A percentile compares a stretch with the other conserved stretches of the same genome.
Evolutionary conservation across 257 asterid species (phyloP).

Genomic region (Anisodus acutangulus): DNA sequence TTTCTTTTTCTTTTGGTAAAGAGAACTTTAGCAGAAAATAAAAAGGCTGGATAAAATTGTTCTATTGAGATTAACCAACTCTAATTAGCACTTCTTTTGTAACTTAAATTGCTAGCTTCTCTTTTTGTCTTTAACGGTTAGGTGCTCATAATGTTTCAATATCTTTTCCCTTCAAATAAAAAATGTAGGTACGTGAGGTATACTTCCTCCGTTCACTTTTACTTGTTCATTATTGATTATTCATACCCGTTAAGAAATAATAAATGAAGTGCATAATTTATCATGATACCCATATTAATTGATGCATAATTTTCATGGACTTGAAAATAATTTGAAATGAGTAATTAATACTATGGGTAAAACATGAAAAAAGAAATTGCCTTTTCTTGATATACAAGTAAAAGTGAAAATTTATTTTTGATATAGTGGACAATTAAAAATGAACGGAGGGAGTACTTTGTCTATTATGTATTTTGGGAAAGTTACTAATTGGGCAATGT

Average conservation of each 20-base stretch:
- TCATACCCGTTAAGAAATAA: no score
- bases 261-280: no score
- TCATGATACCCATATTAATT: no score
- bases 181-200: background rate
- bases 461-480: slow-evolving; percentile 21
- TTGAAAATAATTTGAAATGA: no score
- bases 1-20: background rate
- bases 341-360: no score
- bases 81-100: background rate
- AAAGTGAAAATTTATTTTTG: no score
- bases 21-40: background rate
- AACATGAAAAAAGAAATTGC: no score
- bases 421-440: no score
- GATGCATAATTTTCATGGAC: no score
- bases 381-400: no score
- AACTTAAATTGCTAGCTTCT: background rate
- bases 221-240: no score
- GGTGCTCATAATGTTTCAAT: background rate
- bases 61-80: background rate
- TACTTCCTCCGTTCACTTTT: background rate
- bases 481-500: background rate
- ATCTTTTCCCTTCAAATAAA: background rate
- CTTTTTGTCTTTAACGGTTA: background rate
- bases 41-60: background rate
- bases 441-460: background rate